Base-by-base conservation (phyloP, 805 yeast species). In the Babjeviella inositovora region DNA sequence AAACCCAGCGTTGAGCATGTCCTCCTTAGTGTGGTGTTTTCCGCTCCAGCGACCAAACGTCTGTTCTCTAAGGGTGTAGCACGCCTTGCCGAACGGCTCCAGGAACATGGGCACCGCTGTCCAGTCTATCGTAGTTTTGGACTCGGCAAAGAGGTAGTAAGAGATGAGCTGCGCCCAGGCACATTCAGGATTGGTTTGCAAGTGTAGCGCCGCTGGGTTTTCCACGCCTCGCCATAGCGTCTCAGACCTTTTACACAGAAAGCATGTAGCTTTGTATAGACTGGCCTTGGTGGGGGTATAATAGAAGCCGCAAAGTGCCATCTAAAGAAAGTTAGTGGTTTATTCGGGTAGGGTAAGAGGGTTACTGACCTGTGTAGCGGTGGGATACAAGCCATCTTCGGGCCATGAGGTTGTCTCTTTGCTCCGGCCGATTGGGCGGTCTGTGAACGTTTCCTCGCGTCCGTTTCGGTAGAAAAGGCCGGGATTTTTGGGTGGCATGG, bases 1-100 rank as follows among this genome's bases (percentile, higher is more conserved):
- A 47, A 75, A 67, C 1, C 87, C 85, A 11, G 65, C 57, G 23
- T 50, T 50, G 2, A 72, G 72, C 50, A 73, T 37, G 21, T 41
- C 43, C 1, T 34, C 39, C 7, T 53, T 37, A 0, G 58, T 43
- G 1, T 70, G 61, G 14, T 48, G 53, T 5, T 47, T 39, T n/a
- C 44, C 35, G 6, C 27, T 21, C 17, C 32, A 32, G 5, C 19
- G 19, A 5, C 26, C 23, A 13, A 39, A 33, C 3, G 38, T 24
- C 57, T 56, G 50, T 15, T 28, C 23, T 11, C 24, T 19, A 20
- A 31, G 35, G 5, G 38, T 37, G 19, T 23, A 35, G 26, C 11
- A 31, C 25, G 17, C 38, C 37, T 19, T 32, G 31, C 8, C 30
- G 20, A 38, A 43, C 39, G 6, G 44, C 41, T 3, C 35, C 18